Base-by-base conservation (phyloP, 1,284 basidiomycete species). In the Trichosporon sp. region DNA sequence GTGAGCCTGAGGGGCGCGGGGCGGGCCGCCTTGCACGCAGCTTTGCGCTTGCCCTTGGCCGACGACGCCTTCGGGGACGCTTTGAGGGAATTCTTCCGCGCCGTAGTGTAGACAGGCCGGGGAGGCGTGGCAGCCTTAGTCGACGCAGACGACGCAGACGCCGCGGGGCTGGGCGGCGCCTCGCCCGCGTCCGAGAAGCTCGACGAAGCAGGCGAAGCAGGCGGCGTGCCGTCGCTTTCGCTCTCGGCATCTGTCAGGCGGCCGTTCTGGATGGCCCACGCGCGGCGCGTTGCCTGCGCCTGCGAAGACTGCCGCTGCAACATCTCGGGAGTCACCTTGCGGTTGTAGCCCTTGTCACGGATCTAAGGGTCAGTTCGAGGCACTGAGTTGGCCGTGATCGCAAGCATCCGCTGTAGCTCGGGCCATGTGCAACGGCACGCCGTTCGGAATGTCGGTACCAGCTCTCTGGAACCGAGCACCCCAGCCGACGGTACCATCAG, bases 341-440 rank as follows among this genome's bases (percentile, higher is more conserved):
- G 56, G 56, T 60, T 60, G 56, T 31, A 60, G 56, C 56, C 56
- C 6, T 60, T 60, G 29, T 60, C 56, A n/a, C 56, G 56, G 27
- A 60, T 60, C 56, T 60, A 31, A 31, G 8, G 27, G 56, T 60
- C 27, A 60, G 56, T 29, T 15, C 1, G 29, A 31, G 27, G 18
- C 18, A 32, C 21, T 29, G 27, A 6, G 18, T 29, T 32, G 56
- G 27, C 12, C 11, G 21, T 27, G 25, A 25, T 23, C 44, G 1
- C 7, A 32, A 32, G 32, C n/a, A n/a, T n/a, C n/a, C n/a, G 32
- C 44, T 56, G 25, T 6, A 56, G 13, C 23, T 15, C 23, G 27
- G 23, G 23, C 23, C 25, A 56, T 27, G 25, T 27, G 51, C 15
- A 25, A 15, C 15, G 51, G 15, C 21, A 13, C 38, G 38, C 4